These are phyloP conservation scores for Geotrichum ghanense DNA, from an alignment of 805 yeast genomes.

Conservation along the genomic window DNA sequence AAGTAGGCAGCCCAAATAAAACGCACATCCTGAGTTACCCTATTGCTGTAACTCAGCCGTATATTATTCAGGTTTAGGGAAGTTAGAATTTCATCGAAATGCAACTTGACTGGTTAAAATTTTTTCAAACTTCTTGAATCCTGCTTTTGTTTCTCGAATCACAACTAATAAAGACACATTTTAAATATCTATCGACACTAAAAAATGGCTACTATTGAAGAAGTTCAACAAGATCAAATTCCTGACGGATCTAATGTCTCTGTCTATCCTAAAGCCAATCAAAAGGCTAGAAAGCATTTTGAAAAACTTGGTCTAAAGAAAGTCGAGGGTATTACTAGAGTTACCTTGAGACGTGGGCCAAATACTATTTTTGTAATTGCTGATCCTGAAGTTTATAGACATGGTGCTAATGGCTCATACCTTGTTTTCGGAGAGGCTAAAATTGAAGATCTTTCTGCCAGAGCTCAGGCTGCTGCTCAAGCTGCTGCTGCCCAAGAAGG, in stretches of 20 bases:
- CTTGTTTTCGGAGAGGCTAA: constrained; percentile 97
- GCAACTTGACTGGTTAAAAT: too few relatives aligned
- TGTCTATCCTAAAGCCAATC: constrained; percentile 42
- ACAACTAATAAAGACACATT: too few relatives aligned
- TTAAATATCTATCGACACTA: neutral
- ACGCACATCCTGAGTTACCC: too few relatives aligned
- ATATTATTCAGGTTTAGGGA: too few relatives aligned
- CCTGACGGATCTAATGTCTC: constrained; percentile 1
- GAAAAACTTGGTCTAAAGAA: constrained; percentile 81
- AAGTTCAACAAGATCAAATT: constrained; percentile 1
- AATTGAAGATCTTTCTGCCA: constrained; percentile 85
- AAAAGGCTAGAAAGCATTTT: constrained; percentile 84
- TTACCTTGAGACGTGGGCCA: constrained; percentile 89
- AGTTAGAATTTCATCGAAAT: too few relatives aligned
- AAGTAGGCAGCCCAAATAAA: too few relatives aligned
- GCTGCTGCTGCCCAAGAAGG: constrained; percentile 27
- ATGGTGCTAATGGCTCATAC: constrained; percentile 76
- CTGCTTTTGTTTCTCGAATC: too few relatives aligned
- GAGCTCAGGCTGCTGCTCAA: constrained; percentile 39
- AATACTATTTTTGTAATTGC: constrained; percentile 88
- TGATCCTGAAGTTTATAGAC: constrained; percentile 88
- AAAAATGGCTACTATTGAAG: constrained; percentile 1
- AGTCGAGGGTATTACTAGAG: constrained; percentile 88
- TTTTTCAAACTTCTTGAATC: too few relatives aligned
- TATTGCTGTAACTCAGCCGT: too few relatives aligned